phyloP scores from a whole-genome alignment of 2,329 filamentous ascomycete genomes.

The Ceratocystis albifundus region DNA sequence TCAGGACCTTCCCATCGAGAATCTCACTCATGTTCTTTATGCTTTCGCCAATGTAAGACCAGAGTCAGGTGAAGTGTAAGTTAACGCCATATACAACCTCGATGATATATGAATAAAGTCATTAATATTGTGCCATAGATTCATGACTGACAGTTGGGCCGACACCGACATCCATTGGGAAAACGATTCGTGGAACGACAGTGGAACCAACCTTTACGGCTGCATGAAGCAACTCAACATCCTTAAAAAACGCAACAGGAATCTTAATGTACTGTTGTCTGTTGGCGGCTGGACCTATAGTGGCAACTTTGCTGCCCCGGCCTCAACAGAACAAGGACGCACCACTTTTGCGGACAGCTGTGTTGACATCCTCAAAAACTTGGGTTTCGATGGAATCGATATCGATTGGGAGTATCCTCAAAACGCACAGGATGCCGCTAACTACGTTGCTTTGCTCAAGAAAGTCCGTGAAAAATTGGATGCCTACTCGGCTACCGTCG shows the following conservation, averaged over 20 bases:
- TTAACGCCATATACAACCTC: slow-evolving; percentile 5
- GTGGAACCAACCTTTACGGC: slow-evolving; percentile 72
- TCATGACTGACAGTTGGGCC: slow-evolving; percentile 51
- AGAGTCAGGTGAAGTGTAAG: slow-evolving; percentile 66
- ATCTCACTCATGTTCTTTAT: slow-evolving; percentile 82
- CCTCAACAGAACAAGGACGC: slow-evolving; percentile 58
- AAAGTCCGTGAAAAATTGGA: slow-evolving; percentile 48
- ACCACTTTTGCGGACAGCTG: slow-evolving; percentile 60
- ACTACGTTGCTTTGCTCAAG: slow-evolving; percentile 49
- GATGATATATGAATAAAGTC: background rate
- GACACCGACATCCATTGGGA: slow-evolving; percentile 64
- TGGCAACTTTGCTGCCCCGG: slow-evolving; percentile 65
- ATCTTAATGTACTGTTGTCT: slow-evolving; percentile 73
- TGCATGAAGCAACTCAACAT: slow-evolving; percentile 81
- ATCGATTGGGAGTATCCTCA: slow-evolving; percentile 60
- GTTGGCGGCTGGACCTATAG: slow-evolving; percentile 93
- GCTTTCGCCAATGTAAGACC: slow-evolving; percentile 76
- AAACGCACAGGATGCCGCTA: slow-evolving; percentile 40
- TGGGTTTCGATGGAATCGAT: slow-evolving; percentile 65
- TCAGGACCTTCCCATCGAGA: slow-evolving; percentile 66
- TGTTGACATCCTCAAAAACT: slow-evolving; percentile 63
- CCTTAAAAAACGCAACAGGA: slow-evolving; percentile 67
- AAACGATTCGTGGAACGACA: slow-evolving; percentile 57
- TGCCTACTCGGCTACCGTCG: slow-evolving; percentile 39
- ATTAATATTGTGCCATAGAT: slow-evolving; percentile 26